A percentile compares a stretch with the other conserved stretches of the same genome.
Conservation (phyloP, 495 filamentous ascomycete species). For the Aspergillus coremiiformis region DNA sequence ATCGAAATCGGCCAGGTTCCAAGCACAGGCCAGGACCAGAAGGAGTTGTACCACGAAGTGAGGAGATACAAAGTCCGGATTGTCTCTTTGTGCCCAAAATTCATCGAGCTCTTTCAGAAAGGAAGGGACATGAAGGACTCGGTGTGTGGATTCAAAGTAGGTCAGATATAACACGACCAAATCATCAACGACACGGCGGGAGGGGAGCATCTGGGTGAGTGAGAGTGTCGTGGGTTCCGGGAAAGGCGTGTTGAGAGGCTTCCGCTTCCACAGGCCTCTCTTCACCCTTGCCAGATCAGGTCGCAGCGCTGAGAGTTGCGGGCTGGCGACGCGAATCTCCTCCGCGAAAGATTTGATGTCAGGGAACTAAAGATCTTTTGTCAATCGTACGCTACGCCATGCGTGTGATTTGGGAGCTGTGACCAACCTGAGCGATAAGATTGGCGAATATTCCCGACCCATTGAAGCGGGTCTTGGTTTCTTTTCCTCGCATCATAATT, state of each 20-base stretch:
- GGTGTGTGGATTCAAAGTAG: conserved; percentile 48
- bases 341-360: conserved; percentile 38
- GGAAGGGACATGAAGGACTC: conserved; percentile 52
- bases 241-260: conserved; percentile 27
- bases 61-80: conserved; percentile 22
- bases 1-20: conserved; percentile 30
- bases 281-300: conserved; percentile 31
- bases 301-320: conserved; percentile 31
- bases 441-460: conserved; percentile 40
- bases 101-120: conserved; percentile 48
- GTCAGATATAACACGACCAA: conserved; percentile 46
- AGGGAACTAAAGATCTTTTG: conserved; percentile 27
- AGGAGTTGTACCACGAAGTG: conserved; percentile 54
- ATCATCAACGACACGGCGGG: conserved; percentile 42
- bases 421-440: conserved; percentile 33
- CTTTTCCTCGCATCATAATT: conserved; percentile 39
- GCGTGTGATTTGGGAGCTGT: background rate
- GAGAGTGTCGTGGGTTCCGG: conserved; percentile 26
- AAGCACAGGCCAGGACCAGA: conserved; percentile 57
- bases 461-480: conserved; percentile 38
- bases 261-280: conserved; percentile 30
- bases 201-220: conserved; percentile 29
- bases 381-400: background rate
- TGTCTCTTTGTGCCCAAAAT: conserved; percentile 37
- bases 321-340: conserved; percentile 33